phyloP scores from a whole-genome alignment of 78 protist genomes.

The Bigelowiella natans region DNA sequence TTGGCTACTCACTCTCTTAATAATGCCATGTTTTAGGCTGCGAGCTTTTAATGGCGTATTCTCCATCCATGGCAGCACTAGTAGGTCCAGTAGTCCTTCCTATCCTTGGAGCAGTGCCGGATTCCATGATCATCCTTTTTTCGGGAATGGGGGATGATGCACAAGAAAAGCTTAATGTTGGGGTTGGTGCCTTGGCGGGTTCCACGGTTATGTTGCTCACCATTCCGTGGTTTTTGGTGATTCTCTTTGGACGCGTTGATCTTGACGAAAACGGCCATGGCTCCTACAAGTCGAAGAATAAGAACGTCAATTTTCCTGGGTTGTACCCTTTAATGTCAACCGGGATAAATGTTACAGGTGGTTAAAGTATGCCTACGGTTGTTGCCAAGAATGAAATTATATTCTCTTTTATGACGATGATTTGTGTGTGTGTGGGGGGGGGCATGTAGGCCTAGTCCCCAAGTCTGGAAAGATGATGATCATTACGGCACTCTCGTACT shows the following conservation, averaged over 20 bases:
- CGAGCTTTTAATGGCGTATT: background rate
- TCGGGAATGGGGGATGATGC: conserved; percentile 55
- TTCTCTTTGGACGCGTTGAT: background rate
- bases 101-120: conserved; percentile 70
- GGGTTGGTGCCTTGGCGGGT: conserved; percentile 83
- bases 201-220: conserved; percentile 74
- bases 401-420: too few species aligned
- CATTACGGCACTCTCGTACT: background rate
- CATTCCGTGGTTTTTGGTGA: conserved; percentile 53
- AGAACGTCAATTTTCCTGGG: too few species aligned
- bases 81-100: background rate
- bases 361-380: too few species aligned
- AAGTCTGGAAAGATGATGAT: background rate
- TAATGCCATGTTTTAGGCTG: too few species aligned
- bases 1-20: too few species aligned
- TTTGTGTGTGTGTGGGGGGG: too few species aligned
- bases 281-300: too few species aligned
- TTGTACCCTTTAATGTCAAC: too few species aligned
- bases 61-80: background rate
- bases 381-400: too few species aligned
- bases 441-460: background rate
- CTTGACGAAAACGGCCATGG: background rate
- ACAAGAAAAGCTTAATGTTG: conserved; percentile 62
- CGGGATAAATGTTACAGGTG: too few species aligned
- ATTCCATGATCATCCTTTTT: conserved; percentile 62